Percentiles rank a stretch among this genome's conserved stretches.
Evolutionary conservation across 2,329 filamentous ascomycete species (phyloP).

Genomic region (Diaporthe ampelina): DNA sequence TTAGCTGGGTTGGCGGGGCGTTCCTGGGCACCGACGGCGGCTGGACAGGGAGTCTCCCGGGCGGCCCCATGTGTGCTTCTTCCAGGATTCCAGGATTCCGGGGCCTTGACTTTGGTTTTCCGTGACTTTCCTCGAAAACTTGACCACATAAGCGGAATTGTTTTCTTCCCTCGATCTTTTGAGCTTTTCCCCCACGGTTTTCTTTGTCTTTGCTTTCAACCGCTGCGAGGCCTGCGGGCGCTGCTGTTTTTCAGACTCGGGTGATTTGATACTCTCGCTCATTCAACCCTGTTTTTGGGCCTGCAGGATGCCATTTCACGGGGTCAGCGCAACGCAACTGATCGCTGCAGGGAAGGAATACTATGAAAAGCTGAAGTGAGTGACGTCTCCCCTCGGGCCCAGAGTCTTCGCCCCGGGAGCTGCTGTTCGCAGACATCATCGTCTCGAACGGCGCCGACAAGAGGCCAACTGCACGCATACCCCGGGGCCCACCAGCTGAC

Average conservation of each 20-base stretch:
- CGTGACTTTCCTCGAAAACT: not conserved
- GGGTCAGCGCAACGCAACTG: slow-evolving; percentile 38
- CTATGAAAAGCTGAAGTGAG: slow-evolving; percentile 40
- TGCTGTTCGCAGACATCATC: not conserved
- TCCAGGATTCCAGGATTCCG: slow-evolving; percentile 3
- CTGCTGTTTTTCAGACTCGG: not conserved
- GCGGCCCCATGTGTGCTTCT: not conserved
- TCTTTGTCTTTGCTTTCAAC: not conserved
- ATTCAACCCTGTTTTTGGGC: not conserved
- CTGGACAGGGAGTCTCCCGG: slow-evolving; percentile 14
- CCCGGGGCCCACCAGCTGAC: not conserved
- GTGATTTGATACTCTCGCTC: not conserved
- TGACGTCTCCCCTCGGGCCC: not conserved
- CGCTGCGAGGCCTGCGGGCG: slow-evolving; percentile 11
- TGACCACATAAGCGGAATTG: not conserved
- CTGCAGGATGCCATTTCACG: slow-evolving; percentile 39
- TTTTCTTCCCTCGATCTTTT: not conserved
- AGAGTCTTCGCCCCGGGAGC: not conserved
- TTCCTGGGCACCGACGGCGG: not conserved
- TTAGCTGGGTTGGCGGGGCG: slow-evolving; percentile 20
- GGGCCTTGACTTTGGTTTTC: not conserved
- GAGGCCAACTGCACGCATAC: not conserved
- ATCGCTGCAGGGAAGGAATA: slow-evolving; percentile 39
- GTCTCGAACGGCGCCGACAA: not conserved
- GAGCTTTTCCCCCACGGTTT: not conserved